Conservation (phyloP, 306 rosid genomes). For the Lablab purpureus region DNA sequence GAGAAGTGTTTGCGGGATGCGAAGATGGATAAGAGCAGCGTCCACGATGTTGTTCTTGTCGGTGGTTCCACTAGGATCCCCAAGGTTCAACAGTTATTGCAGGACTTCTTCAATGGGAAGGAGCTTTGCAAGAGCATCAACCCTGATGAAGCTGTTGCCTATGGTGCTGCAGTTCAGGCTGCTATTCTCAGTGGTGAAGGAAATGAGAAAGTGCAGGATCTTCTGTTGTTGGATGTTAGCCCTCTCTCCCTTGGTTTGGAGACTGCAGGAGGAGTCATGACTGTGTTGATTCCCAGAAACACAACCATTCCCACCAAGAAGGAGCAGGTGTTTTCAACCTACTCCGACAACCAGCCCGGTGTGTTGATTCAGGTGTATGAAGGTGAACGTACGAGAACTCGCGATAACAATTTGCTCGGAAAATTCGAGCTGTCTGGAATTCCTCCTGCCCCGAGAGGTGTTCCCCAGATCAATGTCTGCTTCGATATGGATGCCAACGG, state of each 20-base stretch:
- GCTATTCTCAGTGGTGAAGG: slow-evolving; percentile 67
- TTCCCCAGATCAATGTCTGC: slow-evolving; percentile 61
- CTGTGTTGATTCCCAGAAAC: slow-evolving; percentile 67
- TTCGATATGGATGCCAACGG: slow-evolving; percentile 62
- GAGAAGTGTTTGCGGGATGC: slow-evolving; percentile 67
- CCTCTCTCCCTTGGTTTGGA: slow-evolving; percentile 65
- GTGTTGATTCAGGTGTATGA: slow-evolving; percentile 67
- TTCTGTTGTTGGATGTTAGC: slow-evolving; percentile 63
- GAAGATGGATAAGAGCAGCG: slow-evolving; percentile 61
- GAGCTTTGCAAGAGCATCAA: slow-evolving; percentile 68
- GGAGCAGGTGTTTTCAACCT: slow-evolving; percentile 68
- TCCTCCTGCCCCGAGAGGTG: slow-evolving; percentile 68
- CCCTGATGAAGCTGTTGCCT: slow-evolving; percentile 69
- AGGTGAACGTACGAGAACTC: slow-evolving; percentile 65
- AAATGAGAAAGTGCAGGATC: slow-evolving; percentile 64
- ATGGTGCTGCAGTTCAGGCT: slow-evolving; percentile 72
- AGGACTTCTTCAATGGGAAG: slow-evolving; percentile 64
- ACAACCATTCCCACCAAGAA: slow-evolving; percentile 68
- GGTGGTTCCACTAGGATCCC: slow-evolving; percentile 70
- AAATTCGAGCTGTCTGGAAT: slow-evolving; percentile 67
- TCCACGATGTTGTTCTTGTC: slow-evolving; percentile 66
- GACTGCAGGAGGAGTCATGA: slow-evolving; percentile 65
- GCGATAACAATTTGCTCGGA: slow-evolving; percentile 65
- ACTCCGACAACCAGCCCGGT: slow-evolving; percentile 66
- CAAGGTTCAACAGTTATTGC: slow-evolving; percentile 62